Evolutionary conservation across 805 yeast species (phyloP).

Genomic region (Teunomyces stri): DNA sequence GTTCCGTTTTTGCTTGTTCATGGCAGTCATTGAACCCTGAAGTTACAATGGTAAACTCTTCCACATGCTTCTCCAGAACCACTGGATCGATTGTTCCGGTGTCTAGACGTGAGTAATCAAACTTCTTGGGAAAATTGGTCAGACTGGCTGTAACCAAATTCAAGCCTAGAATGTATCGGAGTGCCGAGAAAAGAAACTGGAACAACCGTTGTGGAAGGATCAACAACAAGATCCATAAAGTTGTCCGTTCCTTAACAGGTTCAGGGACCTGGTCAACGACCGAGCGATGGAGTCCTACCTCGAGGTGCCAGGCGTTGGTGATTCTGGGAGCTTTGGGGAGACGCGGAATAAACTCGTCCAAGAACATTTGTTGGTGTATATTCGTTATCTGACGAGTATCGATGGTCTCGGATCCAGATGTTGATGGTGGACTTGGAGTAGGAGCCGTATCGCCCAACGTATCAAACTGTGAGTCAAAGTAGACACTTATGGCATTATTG

Average conservation of each 20-base stretch:
- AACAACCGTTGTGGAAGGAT: conserved; percentile 54
- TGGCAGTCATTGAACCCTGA: conserved; percentile 30
- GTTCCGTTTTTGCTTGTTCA: conserved; percentile 25
- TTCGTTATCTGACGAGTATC: conserved; percentile 14
- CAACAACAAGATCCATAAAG: conserved; percentile 49
- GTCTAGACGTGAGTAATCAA: conserved; percentile 20
- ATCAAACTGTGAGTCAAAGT: conserved; percentile 51
- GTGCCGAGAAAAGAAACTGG: conserved; percentile 37
- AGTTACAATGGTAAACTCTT: conserved; percentile 9
- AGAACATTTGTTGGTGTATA: conserved; percentile 25
- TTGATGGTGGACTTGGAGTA: neutral
- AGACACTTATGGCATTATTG: conserved; percentile 59
- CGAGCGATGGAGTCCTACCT: conserved; percentile 38
- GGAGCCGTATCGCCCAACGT: conserved; percentile 12
- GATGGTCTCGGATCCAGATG: neutral
- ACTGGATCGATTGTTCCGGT: neutral
- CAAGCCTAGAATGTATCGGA: conserved; percentile 23
- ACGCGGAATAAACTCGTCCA: conserved; percentile 31
- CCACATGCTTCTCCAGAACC: conserved; percentile 4
- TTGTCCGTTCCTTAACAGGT: neutral
- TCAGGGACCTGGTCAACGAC: conserved; percentile 13
- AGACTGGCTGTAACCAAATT: conserved; percentile 4
- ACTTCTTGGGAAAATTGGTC: conserved; percentile 18
- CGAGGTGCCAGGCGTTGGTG: conserved; percentile 41
- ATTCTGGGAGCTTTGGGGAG: conserved; percentile 41